Base-by-base conservation (phyloP, 1,139 yeast species). In the Taphrina confusa region DNA sequence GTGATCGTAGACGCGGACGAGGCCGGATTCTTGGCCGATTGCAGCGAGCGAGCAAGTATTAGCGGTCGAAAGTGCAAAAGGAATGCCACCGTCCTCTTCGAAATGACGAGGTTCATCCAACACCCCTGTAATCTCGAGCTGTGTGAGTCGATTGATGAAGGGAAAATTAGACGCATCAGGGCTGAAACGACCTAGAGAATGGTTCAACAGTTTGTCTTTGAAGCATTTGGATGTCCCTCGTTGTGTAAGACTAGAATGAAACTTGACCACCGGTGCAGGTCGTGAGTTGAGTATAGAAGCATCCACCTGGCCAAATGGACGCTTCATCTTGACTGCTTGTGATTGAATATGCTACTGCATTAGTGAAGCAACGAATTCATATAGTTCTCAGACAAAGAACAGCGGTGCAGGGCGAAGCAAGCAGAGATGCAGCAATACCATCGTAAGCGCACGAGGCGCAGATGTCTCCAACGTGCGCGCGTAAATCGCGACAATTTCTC, bases 1-100 rank as follows among this genome's bases (percentile, higher is more conserved):
- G 20, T 55, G 45, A 25, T 60, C 62, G 34, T 47, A 39, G 30
- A 60, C 36, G 1, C 55, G 57, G 16, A 60, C 51, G 12, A 36
- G 20, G 30, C 62, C 62, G 3, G 56, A 23, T 18, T 60, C 62
- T 4, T 56, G 49, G 3, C 51, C 55, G 16, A 55, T 40, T 16
- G 62, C 62, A 8, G 46, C 37, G 14, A 60, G 50, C 4, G 62
- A 47, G 33, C 57, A 50, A 9, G 58, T 54, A 27, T 60, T 37
- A 31, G 60, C 60, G 8, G 47, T 27, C 1, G 60, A 54, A 9
- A 60, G 27, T 11, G 60, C 50, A 23, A 60, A 60, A 5, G 62
- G 62, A 5, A 55, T 56, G 23, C 28, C 39, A 30, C 34, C 45
- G 12, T 34, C 30, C n/a, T 44, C 27, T 18, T 18, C 54, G 1